A percentile compares a stretch with the other conserved stretches of the same genome.
Conservation (phyloP, 2,329 filamentous ascomycete species). For the Colletotrichum siamense region DNA sequence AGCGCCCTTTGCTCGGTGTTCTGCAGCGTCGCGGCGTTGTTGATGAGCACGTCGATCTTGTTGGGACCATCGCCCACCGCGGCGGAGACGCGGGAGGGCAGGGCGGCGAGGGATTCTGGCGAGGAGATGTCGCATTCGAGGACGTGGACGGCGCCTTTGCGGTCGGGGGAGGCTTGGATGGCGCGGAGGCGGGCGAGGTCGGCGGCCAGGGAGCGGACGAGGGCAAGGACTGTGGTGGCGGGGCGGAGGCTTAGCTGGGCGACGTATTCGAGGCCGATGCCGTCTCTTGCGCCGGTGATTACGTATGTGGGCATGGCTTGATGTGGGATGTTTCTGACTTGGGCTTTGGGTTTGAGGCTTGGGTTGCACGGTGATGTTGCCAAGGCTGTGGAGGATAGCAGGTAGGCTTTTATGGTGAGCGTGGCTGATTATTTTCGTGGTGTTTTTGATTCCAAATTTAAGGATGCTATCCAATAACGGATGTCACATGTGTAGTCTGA, state of each 20-base stretch:
- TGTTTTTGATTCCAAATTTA: background rate
- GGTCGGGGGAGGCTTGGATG: background rate
- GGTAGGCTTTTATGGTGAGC: background rate
- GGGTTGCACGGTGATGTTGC: background rate
- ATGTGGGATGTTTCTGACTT: background rate
- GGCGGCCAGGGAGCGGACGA: slow-evolving; percentile 36
- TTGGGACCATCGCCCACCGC: background rate
- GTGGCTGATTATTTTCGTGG: background rate
- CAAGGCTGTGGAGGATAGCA: background rate
- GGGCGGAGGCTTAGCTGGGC: slow-evolving; percentile 32
- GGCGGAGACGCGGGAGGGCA: background rate
- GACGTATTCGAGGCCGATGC: slow-evolving; percentile 35
- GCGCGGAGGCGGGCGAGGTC: slow-evolving; percentile 4
- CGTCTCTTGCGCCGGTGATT: slow-evolving; percentile 36
- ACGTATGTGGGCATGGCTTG: slow-evolving; percentile 33
- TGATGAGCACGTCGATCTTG: slow-evolving; percentile 36
- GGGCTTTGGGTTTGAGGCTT: background rate
- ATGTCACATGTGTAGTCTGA: rapidly evolving
- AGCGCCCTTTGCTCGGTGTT: slow-evolving; percentile 39
- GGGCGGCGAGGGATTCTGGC: background rate
- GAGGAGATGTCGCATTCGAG: slow-evolving; percentile 18
- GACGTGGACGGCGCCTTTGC: background rate
- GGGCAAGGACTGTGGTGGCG: slow-evolving; percentile 40
- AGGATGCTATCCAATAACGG: rapidly evolving
- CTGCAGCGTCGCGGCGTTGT: slow-evolving; percentile 38